Conservation (phyloP, 176 grass and related monocot genomes). For the Rhynchospora tenuis region DNA sequence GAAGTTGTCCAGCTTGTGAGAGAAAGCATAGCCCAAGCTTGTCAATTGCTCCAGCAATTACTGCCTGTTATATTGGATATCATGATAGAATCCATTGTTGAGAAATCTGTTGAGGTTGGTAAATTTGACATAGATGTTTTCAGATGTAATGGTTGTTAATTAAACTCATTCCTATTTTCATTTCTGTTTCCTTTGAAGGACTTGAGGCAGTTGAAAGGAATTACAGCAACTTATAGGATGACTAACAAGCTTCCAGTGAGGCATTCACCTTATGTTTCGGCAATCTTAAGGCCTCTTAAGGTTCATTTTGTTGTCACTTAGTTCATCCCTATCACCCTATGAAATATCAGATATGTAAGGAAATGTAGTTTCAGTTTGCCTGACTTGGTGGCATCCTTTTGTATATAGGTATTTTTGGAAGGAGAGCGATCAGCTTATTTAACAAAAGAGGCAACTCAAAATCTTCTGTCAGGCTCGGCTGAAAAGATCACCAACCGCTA, state of each 20-base stretch:
- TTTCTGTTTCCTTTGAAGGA: constrained; percentile 45
- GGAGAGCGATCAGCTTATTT: constrained; percentile 54
- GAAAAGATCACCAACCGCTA: constrained; percentile 80
- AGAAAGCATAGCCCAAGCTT: constrained; percentile 74
- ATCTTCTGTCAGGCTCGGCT: constrained; percentile 43
- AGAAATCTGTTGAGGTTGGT: constrained; percentile 87
- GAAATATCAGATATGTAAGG: not conserved
- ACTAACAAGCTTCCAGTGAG: constrained; percentile 92
- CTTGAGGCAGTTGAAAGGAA: constrained; percentile 89
- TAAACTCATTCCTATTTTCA: not conserved
- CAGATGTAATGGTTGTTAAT: not conserved
- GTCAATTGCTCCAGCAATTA: constrained; percentile 57
- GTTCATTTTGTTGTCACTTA: constrained; percentile 43
- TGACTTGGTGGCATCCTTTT: constrained; percentile 20
- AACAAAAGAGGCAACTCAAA: constrained; percentile 60
- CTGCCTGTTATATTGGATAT: constrained; percentile 73
- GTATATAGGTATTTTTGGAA: constrained; percentile 72
- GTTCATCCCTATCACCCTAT: not conserved
- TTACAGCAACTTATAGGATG: constrained; percentile 95
- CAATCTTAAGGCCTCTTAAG: constrained; percentile 87
- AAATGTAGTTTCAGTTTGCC: not conserved
- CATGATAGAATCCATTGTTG: constrained; percentile 79
- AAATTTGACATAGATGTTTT: not conserved
- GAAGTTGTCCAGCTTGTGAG: constrained; percentile 74
- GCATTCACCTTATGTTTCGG: constrained; percentile 88